Base-by-base conservation (phyloP, 352 stramenopile genomes). In the Pythium guiyangense region DNA sequence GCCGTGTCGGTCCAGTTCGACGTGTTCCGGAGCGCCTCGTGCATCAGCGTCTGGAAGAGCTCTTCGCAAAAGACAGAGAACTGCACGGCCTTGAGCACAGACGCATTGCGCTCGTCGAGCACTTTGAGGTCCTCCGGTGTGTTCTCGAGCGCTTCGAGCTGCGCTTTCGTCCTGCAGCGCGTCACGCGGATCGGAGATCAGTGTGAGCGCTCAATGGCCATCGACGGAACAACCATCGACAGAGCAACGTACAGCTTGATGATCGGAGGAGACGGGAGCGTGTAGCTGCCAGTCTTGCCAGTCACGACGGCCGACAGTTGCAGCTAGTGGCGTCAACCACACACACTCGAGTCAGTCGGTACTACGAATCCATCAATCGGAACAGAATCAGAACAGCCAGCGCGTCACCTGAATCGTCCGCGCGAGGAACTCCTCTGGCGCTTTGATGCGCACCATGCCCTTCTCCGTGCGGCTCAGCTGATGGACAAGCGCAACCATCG, bases 61-160 rank as follows among this genome's bases (percentile, higher is more conserved):
- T 95, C 85, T 70, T 93, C 83, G 40, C 81, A 93, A 50, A 92
- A 95, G 1, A 95, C 77, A 2, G 85, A 92, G 54, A 92, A 92
- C 68, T 93, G 85, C 12, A 95, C 81, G 0, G 79, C 81, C 60
- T 86, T 84, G 5, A 95, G 59, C 57, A 92, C 66, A 6, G 74
- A 83, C 26, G 69, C 57, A 43, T 95, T 95, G 31, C 79, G 78
- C 35, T 85, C 79, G 4, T 91, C 68, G 25, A 92, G 55, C 8
- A 72, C 63, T 54, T 84, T 79, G 0, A 77, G 31, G n/a, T 91
- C 77, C 14, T 90, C 78, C 2, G 72, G 66, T 0, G 70, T 87
- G 60, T 88, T 85, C 45, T 82, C 60, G 1, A 91, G 56, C 20
- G 64, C 63, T 55, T 91, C 75, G 57, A 89, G 70, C 39, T 77